Evolutionary conservation across 2,329 filamentous ascomycete genomes (phyloP), one percentile per base, ranked within the genome.

Genomic region (Penicillium sp.): DNA sequence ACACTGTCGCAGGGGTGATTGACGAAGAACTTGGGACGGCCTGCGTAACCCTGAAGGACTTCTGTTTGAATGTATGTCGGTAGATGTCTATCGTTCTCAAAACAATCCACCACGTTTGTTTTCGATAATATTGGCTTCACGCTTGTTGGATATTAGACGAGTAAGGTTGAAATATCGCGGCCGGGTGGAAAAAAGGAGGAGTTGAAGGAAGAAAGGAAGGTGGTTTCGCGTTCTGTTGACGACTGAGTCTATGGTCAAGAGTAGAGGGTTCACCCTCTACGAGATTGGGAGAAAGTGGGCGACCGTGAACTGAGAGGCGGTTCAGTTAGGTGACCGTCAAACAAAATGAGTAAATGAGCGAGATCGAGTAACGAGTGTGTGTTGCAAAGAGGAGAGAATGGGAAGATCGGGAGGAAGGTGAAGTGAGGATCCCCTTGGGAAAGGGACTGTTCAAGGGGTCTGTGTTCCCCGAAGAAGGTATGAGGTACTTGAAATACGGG

Each of bases 11-110:
- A 48, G 44, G 52, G 49, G 42, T 48, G 38, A 48, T 50, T 33
- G 40, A 55, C 36, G 55, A 65, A 61, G 54, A 55, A 59, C 45
- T 54, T 64, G 67, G 66, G 60, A 71, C 68, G 68, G 60, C 68
- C 68, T 36, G 68, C 68, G 68, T 68, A 62, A 63, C 65, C 68
- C 66, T 69, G 52, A 39, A 39, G 41, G 56, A 50, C 52, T 57
- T 59, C 52, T 46, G 19, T 39, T 41, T 22, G 34, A 49, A 47
- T 13, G 29, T 50, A 43, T 47, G 31, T 7, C 30, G 43, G 50
- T 37, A 33, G 41, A 19, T 25, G 45, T 38, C 33, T 46, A 48
- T 52, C 40, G 38, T 28, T 25, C 18, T 31, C 34, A 41, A 41
- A 19, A 18, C 14, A 16, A 14, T 13, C 35, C 29, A 53, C 35